These are phyloP conservation scores for Lojkania enalia DNA, from an alignment of 2,329 filamentous ascomycete genomes.

Conservation along the genomic window DNA sequence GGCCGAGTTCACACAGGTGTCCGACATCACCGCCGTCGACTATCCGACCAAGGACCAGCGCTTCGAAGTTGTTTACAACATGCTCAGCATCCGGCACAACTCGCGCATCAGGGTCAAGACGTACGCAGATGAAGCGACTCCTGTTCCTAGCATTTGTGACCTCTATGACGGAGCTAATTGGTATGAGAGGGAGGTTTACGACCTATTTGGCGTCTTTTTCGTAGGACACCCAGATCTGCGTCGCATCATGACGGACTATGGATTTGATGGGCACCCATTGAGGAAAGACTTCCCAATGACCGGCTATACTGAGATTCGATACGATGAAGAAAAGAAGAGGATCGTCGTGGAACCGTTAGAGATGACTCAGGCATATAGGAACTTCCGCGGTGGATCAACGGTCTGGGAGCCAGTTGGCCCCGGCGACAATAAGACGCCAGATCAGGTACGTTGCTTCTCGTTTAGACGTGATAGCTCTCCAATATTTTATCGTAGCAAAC, in stretches of 20 bases:
- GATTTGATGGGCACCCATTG: constrained; percentile 95
- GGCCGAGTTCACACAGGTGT: constrained; percentile 93
- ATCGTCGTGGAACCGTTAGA: constrained; percentile 98
- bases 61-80: constrained; percentile 97
- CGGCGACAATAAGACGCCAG: constrained; percentile 78
- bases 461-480: neutral
- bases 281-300: constrained; percentile 98
- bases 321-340: constrained; percentile 99
- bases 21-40: constrained; percentile 91
- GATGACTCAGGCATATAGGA: constrained; percentile 96
- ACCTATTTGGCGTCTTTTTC: constrained; percentile 97
- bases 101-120: constrained; percentile 97
- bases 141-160: constrained; percentile 82
- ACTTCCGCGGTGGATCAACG: constrained; percentile 82
- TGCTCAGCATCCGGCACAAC: constrained; percentile 95
- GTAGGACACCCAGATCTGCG: constrained; percentile 90
- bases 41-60: constrained; percentile 94
- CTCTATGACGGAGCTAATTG: constrained; percentile 96
- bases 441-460: constrained; percentile 61
- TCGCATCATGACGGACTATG: constrained; percentile 99
- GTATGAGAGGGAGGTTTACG: constrained; percentile 98
- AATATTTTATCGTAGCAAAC: constrained; percentile 1
- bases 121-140: constrained; percentile 93
- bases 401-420: constrained; percentile 70
- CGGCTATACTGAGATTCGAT: constrained; percentile 96